Evolutionary conservation across 257 asterid genomes (phyloP).

Genomic region (Nicotiana noctiflora): DNA sequence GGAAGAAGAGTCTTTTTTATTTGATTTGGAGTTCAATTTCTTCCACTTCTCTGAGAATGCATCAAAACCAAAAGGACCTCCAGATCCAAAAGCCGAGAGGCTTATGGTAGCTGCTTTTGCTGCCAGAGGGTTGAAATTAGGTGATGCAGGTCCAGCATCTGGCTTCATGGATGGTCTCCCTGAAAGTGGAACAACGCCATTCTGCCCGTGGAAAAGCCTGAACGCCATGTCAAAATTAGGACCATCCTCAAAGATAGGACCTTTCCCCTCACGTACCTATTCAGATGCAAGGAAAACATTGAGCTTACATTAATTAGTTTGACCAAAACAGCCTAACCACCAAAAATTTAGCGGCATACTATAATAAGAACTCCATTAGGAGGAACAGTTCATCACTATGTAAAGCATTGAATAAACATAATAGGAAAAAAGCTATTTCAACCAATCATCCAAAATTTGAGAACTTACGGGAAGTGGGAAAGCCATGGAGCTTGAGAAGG

Average conservation of each 20-base stretch:
- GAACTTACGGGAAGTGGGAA: slow-evolving; percentile 56
- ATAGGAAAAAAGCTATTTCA: not conserved
- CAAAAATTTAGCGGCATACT: not conserved
- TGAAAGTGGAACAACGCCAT: slow-evolving; percentile 86
- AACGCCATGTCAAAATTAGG: slow-evolving; percentile 88
- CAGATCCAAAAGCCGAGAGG: slow-evolving; percentile 76
- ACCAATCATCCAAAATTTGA: not conserved
- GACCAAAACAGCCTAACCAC: not conserved
- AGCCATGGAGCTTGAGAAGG: slow-evolving; percentile 59
- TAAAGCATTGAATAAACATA: not conserved
- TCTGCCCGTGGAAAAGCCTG: slow-evolving; percentile 90
- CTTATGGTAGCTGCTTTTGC: slow-evolving; percentile 93
- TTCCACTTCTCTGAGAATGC: slow-evolving; percentile 60
- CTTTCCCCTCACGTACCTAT: slow-evolving; percentile 56
- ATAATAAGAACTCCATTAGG: not conserved
- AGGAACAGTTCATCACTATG: not conserved
- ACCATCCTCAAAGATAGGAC: slow-evolving; percentile 97
- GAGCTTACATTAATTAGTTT: not conserved
- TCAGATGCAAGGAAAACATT: not conserved
- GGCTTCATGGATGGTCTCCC: slow-evolving; percentile 42
- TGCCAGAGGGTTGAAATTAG: slow-evolving; percentile 82
- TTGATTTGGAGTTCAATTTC: slow-evolving; percentile 40
- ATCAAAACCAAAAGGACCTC: slow-evolving; percentile 87
- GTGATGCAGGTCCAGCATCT: slow-evolving; percentile 36
- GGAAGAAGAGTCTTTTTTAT: slow-evolving; percentile 54